Conservation (phyloP, 192 early-diverging fungal genomes). For the Radiomyces spectabilis region DNA sequence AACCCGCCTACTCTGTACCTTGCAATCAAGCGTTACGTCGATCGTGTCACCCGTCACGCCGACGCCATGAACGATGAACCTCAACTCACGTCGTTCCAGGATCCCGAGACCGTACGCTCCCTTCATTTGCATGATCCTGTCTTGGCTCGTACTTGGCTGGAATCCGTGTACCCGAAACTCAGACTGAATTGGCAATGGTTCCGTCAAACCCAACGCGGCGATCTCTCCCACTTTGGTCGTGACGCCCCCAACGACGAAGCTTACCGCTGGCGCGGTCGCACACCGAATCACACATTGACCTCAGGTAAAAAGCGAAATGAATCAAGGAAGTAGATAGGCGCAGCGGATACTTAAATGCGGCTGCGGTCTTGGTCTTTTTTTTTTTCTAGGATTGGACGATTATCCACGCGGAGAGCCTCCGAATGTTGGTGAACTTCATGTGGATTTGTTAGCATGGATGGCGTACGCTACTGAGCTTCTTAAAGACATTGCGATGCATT, state of each 20-base stretch:
- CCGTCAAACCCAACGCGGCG: slow-evolving; percentile 67
- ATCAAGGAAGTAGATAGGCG: no score
- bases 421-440: slow-evolving; percentile 64
- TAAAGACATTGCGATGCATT: slow-evolving; percentile 44
- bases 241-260: slow-evolving; percentile 44
- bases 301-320: slow-evolving; percentile 60
- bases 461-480: slow-evolving; percentile 51
- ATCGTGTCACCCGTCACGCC: slow-evolving; percentile 33
- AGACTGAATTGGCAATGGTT: slow-evolving; percentile 74
- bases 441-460: slow-evolving; percentile 78
- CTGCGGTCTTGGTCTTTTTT: not conserved
- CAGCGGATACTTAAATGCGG: not conserved
- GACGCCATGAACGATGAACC: slow-evolving; percentile 5
- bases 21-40: slow-evolving; percentile 58
- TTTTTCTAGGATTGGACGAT: slow-evolving; percentile 71
- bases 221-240: slow-evolving; percentile 42
- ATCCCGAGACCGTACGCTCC: slow-evolving; percentile 18
- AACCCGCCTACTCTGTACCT: slow-evolving; percentile 87
- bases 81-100: slow-evolving; percentile 10
- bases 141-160: slow-evolving; percentile 38
- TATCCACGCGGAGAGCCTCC: slow-evolving; percentile 79
- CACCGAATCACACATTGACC: slow-evolving; percentile 75
- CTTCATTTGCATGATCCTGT: slow-evolving; percentile 32
- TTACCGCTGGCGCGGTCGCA: slow-evolving; percentile 88
- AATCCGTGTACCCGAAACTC: slow-evolving; percentile 55